Evolutionary conservation across 352 stramenopile species (phyloP).

Genomic region (Hyaloperonospora brassicae): DNA sequence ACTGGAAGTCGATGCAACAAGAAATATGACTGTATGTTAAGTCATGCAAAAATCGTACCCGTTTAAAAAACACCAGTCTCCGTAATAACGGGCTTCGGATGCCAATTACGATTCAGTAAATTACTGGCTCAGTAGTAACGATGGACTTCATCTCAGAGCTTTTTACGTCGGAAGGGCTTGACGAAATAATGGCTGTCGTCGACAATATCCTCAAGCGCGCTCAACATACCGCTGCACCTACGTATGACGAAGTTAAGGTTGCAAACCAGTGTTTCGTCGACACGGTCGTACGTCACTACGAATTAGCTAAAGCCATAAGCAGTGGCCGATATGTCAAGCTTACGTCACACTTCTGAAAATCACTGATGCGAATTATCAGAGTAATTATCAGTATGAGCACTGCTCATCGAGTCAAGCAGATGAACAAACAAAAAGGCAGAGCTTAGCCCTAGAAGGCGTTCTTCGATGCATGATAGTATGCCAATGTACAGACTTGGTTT

Average conservation of each 20-base stretch:
- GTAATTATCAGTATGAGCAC: conserved; percentile 10
- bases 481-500: background rate
- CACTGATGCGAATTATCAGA: conserved; percentile 5
- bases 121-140: no score
- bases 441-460: conserved; percentile 4
- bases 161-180: no score
- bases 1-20: no score
- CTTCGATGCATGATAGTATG: conserved; percentile 3
- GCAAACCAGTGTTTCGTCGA: conserved; percentile 7
- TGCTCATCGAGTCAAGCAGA: conserved; percentile 7
- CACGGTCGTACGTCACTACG: conserved; percentile 7
- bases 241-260: conserved; percentile 12
- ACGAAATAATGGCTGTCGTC: no score
- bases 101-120: no score
- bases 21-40: no score
- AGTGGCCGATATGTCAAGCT: conserved; percentile 4
- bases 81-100: no score
- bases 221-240: no score
- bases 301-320: background rate
- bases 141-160: no score
- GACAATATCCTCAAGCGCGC: no score
- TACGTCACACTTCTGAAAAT: conserved; percentile 5
- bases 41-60: no score
- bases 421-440: conserved; percentile 4
- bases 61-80: no score